Base-by-base conservation (phyloP, 495 filamentous ascomycete species). In the Glonium stellatum region DNA sequence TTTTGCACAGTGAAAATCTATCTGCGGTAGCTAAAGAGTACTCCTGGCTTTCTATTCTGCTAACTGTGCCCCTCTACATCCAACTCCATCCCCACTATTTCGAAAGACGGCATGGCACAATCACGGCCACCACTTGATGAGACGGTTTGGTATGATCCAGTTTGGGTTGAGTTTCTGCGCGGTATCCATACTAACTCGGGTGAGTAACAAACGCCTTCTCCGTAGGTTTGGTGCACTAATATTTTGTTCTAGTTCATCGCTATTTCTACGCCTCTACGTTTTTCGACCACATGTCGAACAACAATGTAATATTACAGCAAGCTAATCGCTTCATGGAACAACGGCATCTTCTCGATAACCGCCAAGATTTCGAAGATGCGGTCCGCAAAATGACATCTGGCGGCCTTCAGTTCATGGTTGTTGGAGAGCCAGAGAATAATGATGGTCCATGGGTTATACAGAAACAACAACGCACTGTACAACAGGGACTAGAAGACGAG, bases 211-310 rank as follows among this genome's bases (percentile, higher is more conserved):
- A 13, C 36, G 1, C 34, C 11, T 23, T 36, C 51, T 13, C 37
- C 36, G 27, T 55, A 11, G 18, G 5, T 51, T 9, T 18, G 18
- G 18, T 44, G 4, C 39, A 11, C 48, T 13, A 31, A 31, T 31
- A 2, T 31, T 31, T 6, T 31, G 27, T 31, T 31, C 27, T 6
- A 78, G 85, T 97, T 31, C 86, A 95, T 51, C 90, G 85, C 73
- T 98, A 98, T 73, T 97, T 98, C 70, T 81, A 84, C 51, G 75
- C 87, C 62, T 96, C 90, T 1, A 89, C 90, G 0, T 98, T 96
- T 78, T 97, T 88, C 72, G 93, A 98, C 68, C 77, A 75, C 23
- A 90, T 85, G 9, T 91, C 89, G 36, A 97, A 96, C 74, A 97
- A 97, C 71, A 84, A 83, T 59, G 80, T 85, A 5, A 71, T 96